Percentiles rank a stretch among this genome's conserved stretches.
Conservation (phyloP, 169 alveolate species). For the Plasmodium gonderi region DNA sequence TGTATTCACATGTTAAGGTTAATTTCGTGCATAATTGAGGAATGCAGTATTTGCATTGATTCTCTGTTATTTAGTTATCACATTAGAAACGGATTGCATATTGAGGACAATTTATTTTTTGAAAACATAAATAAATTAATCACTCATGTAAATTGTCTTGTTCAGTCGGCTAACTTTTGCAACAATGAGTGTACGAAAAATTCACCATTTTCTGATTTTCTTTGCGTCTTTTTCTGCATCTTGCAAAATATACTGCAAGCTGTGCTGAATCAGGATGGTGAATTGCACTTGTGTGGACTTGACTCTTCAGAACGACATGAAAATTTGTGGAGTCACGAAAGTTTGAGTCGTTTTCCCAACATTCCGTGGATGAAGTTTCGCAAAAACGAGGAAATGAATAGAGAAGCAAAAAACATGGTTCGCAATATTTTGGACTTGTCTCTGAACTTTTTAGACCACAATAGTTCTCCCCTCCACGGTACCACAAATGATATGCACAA, state of each 20-base stretch:
- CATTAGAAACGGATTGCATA: background rate
- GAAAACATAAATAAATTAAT: slow-evolving; percentile 9
- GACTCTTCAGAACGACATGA: no score
- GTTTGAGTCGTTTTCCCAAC: background rate
- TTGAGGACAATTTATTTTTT: slow-evolving; percentile 8
- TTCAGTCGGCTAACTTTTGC: slow-evolving; percentile 1
- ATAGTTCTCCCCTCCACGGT: slow-evolving; percentile 7
- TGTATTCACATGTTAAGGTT: slow-evolving; percentile 32
- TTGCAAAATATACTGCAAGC: slow-evolving; percentile 15
- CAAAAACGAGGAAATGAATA: background rate
- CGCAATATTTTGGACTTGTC: background rate
- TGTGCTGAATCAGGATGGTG: background rate
- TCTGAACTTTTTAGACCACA: background rate
- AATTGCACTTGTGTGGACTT: no score
- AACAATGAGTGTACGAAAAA: background rate
- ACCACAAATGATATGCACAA: background rate
- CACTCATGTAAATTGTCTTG: background rate
- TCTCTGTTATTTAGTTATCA: background rate
- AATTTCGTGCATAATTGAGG: slow-evolving; percentile 29
- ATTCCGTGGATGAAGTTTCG: background rate
- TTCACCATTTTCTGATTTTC: slow-evolving; percentile 19
- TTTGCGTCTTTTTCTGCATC: slow-evolving; percentile 37
- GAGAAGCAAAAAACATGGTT: background rate
- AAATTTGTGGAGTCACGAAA: background rate
- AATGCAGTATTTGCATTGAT: background rate